These are phyloP conservation scores for Gillenia trifoliata DNA, from an alignment of 306 rosid genomes.

Conservation along the genomic window DNA sequence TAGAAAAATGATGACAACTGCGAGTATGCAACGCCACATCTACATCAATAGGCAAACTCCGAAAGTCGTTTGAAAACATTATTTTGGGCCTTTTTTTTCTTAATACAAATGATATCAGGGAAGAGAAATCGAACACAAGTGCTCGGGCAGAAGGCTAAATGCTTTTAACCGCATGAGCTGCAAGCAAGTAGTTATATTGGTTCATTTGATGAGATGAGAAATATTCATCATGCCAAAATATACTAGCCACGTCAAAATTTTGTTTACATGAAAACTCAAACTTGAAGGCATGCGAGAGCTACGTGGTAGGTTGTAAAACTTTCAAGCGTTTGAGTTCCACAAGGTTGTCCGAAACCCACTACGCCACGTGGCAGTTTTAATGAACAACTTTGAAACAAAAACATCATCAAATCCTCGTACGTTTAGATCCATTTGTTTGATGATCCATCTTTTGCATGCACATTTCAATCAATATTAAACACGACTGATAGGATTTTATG, in stretches of 20 bases:
- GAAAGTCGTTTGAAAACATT: too few species aligned
- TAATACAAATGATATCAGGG: too few species aligned
- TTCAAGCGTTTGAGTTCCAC: neutral
- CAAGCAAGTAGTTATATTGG: too few species aligned
- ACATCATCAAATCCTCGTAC: neutral
- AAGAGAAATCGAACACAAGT: too few species aligned
- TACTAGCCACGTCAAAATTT: too few species aligned
- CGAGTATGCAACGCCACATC: neutral
- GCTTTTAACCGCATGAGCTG: neutral
- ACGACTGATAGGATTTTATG: too few species aligned
- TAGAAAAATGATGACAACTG: too few species aligned
- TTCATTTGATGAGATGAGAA: too few species aligned
- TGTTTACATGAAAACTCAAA: too few species aligned
- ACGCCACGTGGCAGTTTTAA: neutral
- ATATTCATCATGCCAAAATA: too few species aligned
- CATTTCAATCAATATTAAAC: neutral
- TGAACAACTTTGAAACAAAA: neutral
- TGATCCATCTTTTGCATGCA: neutral
- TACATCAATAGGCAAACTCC: neutral
- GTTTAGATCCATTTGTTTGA: neutral
- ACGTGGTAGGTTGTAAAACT: neutral
- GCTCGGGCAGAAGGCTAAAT: neutral
- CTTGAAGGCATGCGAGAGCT: neutral
- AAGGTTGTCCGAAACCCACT: neutral
- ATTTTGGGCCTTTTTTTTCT: too few species aligned